These are phyloP conservation scores for Talaromyces pinophilus DNA, from an alignment of 2,329 filamentous ascomycete species.

Conservation along the genomic window DNA sequence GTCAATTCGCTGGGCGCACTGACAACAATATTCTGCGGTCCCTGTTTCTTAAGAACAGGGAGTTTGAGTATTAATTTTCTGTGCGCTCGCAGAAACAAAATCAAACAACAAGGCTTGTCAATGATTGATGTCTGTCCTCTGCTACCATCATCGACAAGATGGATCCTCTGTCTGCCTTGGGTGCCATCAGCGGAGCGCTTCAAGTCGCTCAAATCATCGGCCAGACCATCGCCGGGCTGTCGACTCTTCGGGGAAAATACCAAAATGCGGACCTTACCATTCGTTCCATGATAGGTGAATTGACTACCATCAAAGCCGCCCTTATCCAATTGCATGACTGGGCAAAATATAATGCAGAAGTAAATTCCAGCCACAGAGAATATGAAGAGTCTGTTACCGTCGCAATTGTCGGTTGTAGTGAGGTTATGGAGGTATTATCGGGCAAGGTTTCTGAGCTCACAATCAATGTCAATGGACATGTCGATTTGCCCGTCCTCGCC, in stretches of 20 bases:
- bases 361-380: slow-evolving; percentile 30
- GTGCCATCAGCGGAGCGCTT: slow-evolving; percentile 37
- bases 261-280: slow-evolving; percentile 43
- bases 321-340: slow-evolving; percentile 41
- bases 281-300: slow-evolving; percentile 38
- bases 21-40: background rate
- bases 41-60: background rate
- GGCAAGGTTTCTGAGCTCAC: slow-evolving; percentile 38
- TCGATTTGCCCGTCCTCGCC: slow-evolving; percentile 27
- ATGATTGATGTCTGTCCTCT: background rate
- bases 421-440: slow-evolving; percentile 40
- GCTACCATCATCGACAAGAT: slow-evolving; percentile 24
- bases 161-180: slow-evolving; percentile 40
- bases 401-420: slow-evolving; percentile 39
- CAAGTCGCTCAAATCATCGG: slow-evolving; percentile 39
- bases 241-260: slow-evolving; percentile 38
- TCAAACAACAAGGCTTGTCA: background rate
- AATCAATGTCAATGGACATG: slow-evolving; percentile 22
- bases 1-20: background rate
- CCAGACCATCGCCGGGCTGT: slow-evolving; percentile 37
- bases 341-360: slow-evolving; percentile 31
- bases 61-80: background rate
- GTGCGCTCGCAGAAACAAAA: background rate
- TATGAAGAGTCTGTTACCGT: slow-evolving; percentile 36
- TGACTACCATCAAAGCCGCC: slow-evolving; percentile 40